A percentile compares a stretch with the other conserved stretches of the same genome.
These are phyloP conservation scores for Agrostemma githago DNA, from an alignment of 148 eudicot genomes.

Conservation along the genomic window DNA sequence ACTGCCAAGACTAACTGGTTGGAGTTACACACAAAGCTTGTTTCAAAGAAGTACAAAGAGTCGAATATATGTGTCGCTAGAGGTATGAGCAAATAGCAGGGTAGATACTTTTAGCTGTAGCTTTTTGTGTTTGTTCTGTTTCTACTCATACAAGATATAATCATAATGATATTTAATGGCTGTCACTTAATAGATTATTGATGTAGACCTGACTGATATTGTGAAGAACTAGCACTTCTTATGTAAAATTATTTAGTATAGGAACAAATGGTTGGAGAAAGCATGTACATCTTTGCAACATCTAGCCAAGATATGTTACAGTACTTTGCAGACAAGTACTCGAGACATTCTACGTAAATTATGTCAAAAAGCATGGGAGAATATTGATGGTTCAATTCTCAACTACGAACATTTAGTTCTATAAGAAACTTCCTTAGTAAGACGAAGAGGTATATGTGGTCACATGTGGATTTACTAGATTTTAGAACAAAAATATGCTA, in stretches of 20 bases:
- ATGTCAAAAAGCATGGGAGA: background rate
- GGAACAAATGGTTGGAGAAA: background rate
- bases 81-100: constrained; percentile 54
- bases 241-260: background rate
- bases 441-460: background rate
- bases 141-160: constrained; percentile 9
- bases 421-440: background rate
- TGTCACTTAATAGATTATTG: background rate
- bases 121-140: constrained; percentile 1
- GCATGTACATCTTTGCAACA: background rate
- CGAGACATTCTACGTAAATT: background rate
- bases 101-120: constrained; percentile 4
- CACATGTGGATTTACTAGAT: background rate
- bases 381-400: background rate
- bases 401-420: background rate
- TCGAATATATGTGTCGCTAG: constrained; percentile 85
- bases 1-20: constrained; percentile 74
- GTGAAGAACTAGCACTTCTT: background rate
- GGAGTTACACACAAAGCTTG: constrained; percentile 65
- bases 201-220: background rate
- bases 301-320: background rate
- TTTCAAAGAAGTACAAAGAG: constrained; percentile 52
- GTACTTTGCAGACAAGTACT: background rate
- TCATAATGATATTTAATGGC: background rate
- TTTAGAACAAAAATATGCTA: background rate